Evolutionary conservation across 1,139 yeast species (phyloP), one percentile per base, ranked within the genome.

Genomic region (Yamadazyma atmosphaerica): DNA sequence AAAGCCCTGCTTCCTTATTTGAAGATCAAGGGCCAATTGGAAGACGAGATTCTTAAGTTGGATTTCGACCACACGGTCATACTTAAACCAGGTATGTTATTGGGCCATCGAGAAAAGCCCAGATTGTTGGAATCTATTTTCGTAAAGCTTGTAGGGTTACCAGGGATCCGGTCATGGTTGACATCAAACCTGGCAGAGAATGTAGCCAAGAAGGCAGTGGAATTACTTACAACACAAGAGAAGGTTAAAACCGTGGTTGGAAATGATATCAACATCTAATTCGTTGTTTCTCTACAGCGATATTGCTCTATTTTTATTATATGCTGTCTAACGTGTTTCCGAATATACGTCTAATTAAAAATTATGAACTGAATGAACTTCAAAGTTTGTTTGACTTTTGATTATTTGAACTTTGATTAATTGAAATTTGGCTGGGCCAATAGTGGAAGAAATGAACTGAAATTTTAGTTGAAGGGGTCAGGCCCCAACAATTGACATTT

Each of bases 41-140:
- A 84, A 54, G 69, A 79, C 30, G 84, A 77, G 37, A 63, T 83
- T 4, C 58, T 70, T 34, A 78, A 64, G 0, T 64, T 86, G 41
- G 73, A 68, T 15, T 86, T 86, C 57, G 81, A 81, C n/a, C 67
- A 77, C 39, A 79, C 87, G 0, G 70, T 85, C 32, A 81, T 86
- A 42, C 56, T 87, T 38, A 72, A 84, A 52, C 95, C 95, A 0
- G 95, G 95, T 10, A 55, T 65, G 0, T 63, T 86, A 31, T 50
- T 84, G 10, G 95, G 94, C 3, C 68, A 76, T 22, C 65, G 94
- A 48, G 68, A 65, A n/a, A 49, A 47, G 9, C 2, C 60, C 40
- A 50, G 53, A 17, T 4, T 56, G 1, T 42, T 56, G 4, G 58
- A 58, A 16, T 10, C 12, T 15, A 9, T 8, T 28, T 4, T 21